Conservation (phyloP, 345 rosid genomes). For the Eucalyptus albens region DNA sequence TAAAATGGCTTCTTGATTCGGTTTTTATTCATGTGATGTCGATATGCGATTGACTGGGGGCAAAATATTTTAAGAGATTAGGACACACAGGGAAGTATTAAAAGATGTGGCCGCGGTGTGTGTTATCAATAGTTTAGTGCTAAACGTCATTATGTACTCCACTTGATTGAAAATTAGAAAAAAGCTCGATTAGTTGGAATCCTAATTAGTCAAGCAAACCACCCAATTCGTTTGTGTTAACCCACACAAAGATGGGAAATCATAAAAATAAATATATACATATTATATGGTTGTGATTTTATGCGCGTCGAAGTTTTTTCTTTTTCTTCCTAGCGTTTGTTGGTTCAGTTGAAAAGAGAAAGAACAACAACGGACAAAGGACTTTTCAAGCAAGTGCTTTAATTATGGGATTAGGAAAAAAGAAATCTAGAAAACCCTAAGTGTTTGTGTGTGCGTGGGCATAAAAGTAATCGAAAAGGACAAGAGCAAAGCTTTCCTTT, state of each 20-base stretch:
- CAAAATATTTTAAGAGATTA: not conserved
- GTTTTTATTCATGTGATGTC: not conserved
- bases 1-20: not conserved
- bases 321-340: not conserved
- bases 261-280: not conserved
- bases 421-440: not conserved
- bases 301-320: not conserved
- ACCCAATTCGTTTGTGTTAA: not conserved
- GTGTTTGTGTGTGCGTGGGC: not conserved
- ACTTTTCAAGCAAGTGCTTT: not conserved
- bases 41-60: not conserved
- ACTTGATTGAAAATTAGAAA: not conserved
- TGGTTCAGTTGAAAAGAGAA: not conserved
- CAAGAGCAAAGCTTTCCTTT: not conserved
- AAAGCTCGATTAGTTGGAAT: not conserved
- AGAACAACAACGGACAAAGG: not conserved
- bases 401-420: not conserved
- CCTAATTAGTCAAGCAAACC: not conserved
- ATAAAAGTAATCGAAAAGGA: not conserved
- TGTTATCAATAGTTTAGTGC: not conserved
- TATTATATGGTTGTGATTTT: not conserved
- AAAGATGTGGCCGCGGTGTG: not conserved
- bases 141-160: not conserved
- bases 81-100: not conserved
- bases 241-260: not conserved